A percentile compares a stretch with the other conserved stretches of the same genome.
These are phyloP conservation scores for Eimeria maxima DNA, from an alignment of 169 alveolate genomes.

Conservation along the genomic window DNA sequence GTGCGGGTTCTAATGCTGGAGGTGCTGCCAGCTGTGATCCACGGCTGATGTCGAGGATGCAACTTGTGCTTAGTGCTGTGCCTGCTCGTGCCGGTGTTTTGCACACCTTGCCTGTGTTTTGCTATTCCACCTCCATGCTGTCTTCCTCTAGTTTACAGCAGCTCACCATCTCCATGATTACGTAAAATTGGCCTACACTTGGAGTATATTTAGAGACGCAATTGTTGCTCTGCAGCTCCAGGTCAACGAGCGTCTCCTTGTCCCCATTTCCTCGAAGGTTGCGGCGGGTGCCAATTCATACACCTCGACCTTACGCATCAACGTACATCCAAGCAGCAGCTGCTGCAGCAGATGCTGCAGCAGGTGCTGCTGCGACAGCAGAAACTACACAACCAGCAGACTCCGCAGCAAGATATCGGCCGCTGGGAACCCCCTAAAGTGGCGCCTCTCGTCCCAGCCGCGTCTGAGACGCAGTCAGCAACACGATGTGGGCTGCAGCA, in stretches of 20 bases:
- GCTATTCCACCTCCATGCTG: not conserved
- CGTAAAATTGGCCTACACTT: not conserved
- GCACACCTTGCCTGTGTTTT: not conserved
- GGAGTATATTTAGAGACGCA: not conserved
- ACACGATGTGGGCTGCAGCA: not conserved
- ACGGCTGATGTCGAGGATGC: not conserved
- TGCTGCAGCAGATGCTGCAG: slow-evolving; percentile 43
- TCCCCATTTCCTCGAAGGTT: slow-evolving; percentile 64
- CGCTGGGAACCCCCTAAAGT: not conserved
- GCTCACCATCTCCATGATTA: not conserved
- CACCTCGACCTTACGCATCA: slow-evolving; percentile 21
- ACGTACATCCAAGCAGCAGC: slow-evolving; percentile 37
- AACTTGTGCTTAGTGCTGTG: not conserved
- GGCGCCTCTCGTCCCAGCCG: not conserved
- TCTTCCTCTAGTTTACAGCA: not conserved
- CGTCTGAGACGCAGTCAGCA: slow-evolving; percentile 34
- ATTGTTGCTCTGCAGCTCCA: slow-evolving; percentile 32
- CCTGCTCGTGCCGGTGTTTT: not conserved
- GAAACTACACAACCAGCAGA: not conserved
- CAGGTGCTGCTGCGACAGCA: slow-evolving; percentile 46
- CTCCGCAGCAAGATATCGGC: not conserved
- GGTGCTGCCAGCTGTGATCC: not conserved
- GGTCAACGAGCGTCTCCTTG: slow-evolving; percentile 68
- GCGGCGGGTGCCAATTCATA: slow-evolving; percentile 64
- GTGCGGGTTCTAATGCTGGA: not conserved